Conservation (phyloP, 1,139 yeast genomes). For the Zygosaccharomyces sapae region DNA sequence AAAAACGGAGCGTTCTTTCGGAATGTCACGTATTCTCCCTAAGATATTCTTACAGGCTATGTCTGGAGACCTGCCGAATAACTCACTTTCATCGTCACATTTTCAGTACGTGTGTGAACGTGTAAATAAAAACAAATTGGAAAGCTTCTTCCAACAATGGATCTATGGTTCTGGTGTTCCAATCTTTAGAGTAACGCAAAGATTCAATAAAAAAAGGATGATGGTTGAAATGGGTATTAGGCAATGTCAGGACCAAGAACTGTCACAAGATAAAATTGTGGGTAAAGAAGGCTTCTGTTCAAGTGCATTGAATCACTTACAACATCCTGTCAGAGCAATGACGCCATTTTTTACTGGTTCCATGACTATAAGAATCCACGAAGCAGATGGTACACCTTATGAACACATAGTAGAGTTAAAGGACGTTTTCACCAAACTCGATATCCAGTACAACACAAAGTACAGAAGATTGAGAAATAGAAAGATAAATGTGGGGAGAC, state of each 20-base stretch:
- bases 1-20: conserved; percentile 90
- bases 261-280: conserved; percentile 39
- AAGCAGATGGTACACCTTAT: conserved; percentile 98
- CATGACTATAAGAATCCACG: conserved; percentile 94
- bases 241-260: conserved; percentile 76
- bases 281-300: conserved; percentile 30
- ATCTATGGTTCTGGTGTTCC: conserved; percentile 88
- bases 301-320: conserved; percentile 29
- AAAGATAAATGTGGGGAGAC: conserved; percentile 45
- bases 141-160: conserved; percentile 89
- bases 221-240: conserved; percentile 91
- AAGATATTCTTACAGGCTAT: conserved; percentile 88
- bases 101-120: conserved; percentile 91
- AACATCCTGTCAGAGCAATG: conserved; percentile 28
- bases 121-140: conserved; percentile 82
- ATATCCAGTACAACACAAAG: conserved; percentile 91
- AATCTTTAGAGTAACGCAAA: conserved; percentile 77
- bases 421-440: conserved; percentile 79
- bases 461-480: conserved; percentile 68
- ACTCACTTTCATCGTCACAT: conserved; percentile 75
- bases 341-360: conserved; percentile 78
- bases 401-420: conserved; percentile 93
- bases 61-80: conserved; percentile 86
- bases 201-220: conserved; percentile 90
- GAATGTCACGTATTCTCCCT: conserved; percentile 86